A percentile compares a stretch with the other conserved stretches of the same genome.
Conservation (phyloP, 78 protist species). For the Creolimax fragrantissima region DNA sequence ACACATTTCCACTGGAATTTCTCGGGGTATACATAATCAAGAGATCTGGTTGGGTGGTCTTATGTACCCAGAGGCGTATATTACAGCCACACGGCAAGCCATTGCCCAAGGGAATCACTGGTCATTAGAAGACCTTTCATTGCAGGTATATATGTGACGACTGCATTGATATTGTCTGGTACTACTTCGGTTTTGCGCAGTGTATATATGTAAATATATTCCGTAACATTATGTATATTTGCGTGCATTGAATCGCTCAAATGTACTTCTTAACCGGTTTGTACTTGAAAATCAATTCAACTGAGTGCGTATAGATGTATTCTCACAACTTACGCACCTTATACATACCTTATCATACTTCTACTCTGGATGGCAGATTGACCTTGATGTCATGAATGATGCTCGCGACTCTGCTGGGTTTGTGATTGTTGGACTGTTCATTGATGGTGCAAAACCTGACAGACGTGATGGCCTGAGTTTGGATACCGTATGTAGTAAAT, state of each 20-base stretch:
- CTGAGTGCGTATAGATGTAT: no score
- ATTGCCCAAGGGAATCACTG: conserved; percentile 66
- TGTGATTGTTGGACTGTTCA: background rate
- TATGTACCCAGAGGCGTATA: conserved; percentile 80
- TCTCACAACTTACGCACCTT: no score
- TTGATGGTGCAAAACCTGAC: background rate
- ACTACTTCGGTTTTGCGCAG: no score
- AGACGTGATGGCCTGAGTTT: background rate
- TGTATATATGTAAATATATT: no score
- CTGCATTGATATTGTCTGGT: no score
- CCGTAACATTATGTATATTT: no score
- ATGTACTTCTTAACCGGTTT: no score
- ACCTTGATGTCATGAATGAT: background rate
- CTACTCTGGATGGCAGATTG: no score
- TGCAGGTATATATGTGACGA: conserved; percentile 7
- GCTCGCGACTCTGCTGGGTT: background rate
- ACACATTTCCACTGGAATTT: background rate
- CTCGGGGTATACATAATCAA: background rate
- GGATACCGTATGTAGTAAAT: background rate
- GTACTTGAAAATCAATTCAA: no score
- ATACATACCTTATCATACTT: no score
- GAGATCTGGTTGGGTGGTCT: conserved; percentile 81
- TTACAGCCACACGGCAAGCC: conserved; percentile 88
- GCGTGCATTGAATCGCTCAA: no score
- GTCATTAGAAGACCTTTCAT: conserved; percentile 68